phyloP scores from a whole-genome alignment of 345 rosid species.

The Camelina neglecta region DNA sequence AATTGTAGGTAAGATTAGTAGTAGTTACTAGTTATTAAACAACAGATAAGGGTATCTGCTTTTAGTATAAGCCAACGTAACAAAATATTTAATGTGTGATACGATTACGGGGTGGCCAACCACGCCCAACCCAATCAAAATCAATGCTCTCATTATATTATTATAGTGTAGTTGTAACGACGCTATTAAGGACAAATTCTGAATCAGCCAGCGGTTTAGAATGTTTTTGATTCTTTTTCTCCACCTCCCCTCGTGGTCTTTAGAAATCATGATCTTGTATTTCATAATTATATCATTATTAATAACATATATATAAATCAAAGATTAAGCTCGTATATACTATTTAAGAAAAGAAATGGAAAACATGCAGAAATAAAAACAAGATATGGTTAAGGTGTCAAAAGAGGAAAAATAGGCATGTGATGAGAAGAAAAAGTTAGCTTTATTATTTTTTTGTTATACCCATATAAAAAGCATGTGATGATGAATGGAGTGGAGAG shows the following conservation, averaged over 20 bases:
- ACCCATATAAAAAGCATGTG: slow-evolving; percentile 30
- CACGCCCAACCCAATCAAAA: neutral
- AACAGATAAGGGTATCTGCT: no score
- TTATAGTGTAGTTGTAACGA: neutral
- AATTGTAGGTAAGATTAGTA: no score
- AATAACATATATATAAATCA: neutral
- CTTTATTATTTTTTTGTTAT: slow-evolving; percentile 23
- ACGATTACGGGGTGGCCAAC: slow-evolving; percentile 10
- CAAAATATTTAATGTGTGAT: neutral
- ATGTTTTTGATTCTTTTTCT: neutral
- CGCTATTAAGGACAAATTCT: neutral
- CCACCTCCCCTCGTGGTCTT: slow-evolving; percentile 3
- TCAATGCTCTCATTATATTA: neutral
- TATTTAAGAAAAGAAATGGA: neutral
- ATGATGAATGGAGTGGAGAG: neutral
- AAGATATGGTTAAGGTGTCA: slow-evolving; percentile 17
- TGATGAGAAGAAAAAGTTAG: slow-evolving; percentile 30
- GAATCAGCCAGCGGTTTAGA: neutral
- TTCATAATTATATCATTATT: neutral
- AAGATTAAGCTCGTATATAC: slow-evolving; percentile 2
- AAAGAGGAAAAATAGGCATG: slow-evolving; percentile 38
- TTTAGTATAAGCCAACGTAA: neutral
- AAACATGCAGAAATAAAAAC: neutral
- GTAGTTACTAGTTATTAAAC: no score
- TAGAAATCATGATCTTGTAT: neutral